Evolutionary conservation across 2,329 filamentous ascomycete genomes (phyloP), one percentile per base, ranked within the genome.

Genomic region (Corinectria fuckeliana): DNA sequence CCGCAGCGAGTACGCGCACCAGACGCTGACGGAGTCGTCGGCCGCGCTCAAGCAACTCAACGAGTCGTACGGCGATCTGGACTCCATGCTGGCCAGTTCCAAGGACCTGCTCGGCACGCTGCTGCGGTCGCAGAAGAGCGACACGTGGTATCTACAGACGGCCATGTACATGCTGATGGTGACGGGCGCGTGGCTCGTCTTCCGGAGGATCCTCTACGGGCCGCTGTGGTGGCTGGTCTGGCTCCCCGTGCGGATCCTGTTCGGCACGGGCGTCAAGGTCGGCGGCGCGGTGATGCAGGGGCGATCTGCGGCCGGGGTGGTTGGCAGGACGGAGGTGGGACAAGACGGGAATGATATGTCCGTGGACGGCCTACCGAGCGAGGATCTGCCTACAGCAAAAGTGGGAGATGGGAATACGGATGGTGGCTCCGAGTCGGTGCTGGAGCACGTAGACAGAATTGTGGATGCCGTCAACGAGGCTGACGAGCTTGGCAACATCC

Each of bases 61-160:
- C 4, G 90, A 96, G 69, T 90, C 87, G 34, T 99, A 99, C 77
- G 87, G 83, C 18, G 87, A 88, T 49, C 85, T 98, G 5, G 92
- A 94, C 69, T 85, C 86, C 11, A 84, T 97, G 72, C 82, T 99
- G 34, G 82, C 85, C 3, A 90, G 86, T 56, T 93, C 91, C 44
- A 85, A 86, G 64, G 88, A 88, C 55, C 81, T 99, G 16, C 85
- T 97, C 7, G 87, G 87, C 6, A 92, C 91, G 16, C 81, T 99
- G 44, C 79, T 98, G 45, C 87, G 87, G 61, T 95, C 91, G 64
- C 92, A 96, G 73, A 99, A 99, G 82, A 95, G 90, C 65, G 95
- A 99, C 74, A 97, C 93, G 2, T 99, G 95, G 95, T 99, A 99
- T 74, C 85, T 99, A 30, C 91, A 95, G 77, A 96, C 91, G 34